Evolutionary conservation across 2,329 filamentous ascomycete genomes (phyloP).

Genomic region (Sclerotinia minor): DNA sequence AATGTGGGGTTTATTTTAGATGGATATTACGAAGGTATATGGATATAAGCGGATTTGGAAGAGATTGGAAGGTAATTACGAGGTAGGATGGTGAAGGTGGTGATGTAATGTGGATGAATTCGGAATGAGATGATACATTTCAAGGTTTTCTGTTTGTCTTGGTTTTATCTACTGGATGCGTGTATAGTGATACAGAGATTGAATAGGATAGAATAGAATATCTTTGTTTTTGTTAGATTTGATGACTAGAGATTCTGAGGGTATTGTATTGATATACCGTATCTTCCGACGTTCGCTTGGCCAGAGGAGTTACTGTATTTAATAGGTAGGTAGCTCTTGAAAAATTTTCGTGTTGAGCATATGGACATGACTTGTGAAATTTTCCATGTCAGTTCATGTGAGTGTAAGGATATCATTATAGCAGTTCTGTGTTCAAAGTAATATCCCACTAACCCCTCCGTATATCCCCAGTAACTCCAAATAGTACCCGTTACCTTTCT

Average conservation of each 20-base stretch:
- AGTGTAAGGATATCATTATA: neutral
- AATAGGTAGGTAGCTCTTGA: no score
- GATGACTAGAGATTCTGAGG: no score
- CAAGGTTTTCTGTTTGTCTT: neutral
- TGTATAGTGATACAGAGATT: neutral
- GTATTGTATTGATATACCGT: neutral
- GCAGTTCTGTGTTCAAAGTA: neutral
- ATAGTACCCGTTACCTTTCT: neutral
- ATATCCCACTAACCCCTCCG: neutral
- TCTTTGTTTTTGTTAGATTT: neutral
- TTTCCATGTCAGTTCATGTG: no score
- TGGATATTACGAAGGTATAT: no score
- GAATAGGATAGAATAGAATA: neutral
- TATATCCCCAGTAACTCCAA: neutral
- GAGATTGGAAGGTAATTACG: no score
- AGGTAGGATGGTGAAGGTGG: no score
- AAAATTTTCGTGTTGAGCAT: neutral
- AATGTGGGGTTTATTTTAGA: conserved; percentile 4
- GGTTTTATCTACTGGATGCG: neutral
- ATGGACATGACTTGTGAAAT: neutral
- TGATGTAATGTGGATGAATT: no score
- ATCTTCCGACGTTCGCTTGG: no score
- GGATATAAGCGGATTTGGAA: no score
- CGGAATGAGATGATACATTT: conserved; percentile 16
- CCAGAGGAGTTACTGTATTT: neutral